Conservation (phyloP, 768 basidiomycete species). For the Xanthoconium purpureum region DNA sequence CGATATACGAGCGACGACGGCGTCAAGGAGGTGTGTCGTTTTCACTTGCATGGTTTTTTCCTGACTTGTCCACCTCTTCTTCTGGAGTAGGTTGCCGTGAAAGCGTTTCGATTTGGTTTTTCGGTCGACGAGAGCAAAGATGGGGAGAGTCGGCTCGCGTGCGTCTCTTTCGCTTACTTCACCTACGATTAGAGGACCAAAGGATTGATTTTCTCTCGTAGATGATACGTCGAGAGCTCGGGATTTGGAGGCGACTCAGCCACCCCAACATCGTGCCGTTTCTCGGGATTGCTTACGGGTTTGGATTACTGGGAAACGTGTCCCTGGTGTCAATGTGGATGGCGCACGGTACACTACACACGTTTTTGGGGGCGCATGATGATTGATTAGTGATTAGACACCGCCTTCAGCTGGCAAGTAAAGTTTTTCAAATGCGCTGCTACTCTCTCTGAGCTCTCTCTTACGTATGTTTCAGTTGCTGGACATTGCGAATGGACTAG, state of each 20-base stretch:
- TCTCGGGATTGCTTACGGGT: not conserved
- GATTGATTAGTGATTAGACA: not conserved
- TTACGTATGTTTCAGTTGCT: not conserved
- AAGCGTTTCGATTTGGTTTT: constrained; percentile 6
- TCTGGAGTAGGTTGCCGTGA: constrained; percentile 1
- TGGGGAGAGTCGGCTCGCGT: not conserved
- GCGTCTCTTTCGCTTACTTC: not conserved
- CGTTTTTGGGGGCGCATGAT: not conserved
- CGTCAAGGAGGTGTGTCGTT: not conserved
- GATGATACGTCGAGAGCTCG: constrained; percentile 3
- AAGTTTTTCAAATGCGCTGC: too few relatives aligned
- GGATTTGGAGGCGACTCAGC: not conserved
- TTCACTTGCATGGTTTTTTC: not conserved
- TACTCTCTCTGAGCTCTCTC: not conserved
- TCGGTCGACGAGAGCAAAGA: not conserved
- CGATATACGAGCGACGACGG: not conserved
- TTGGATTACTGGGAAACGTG: not conserved
- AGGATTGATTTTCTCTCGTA: not conserved
- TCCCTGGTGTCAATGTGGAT: constrained; percentile 8
- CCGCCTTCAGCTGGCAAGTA: constrained; percentile 3
- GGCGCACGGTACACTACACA: not conserved
- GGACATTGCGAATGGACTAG: constrained; percentile 5
- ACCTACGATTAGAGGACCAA: not conserved
- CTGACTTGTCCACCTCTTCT: not conserved
- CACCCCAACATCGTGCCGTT: constrained; percentile 5